These are phyloP conservation scores for Samsoniella hepiali DNA, from an alignment of 2,329 filamentous ascomycete genomes.

Conservation along the genomic window DNA sequence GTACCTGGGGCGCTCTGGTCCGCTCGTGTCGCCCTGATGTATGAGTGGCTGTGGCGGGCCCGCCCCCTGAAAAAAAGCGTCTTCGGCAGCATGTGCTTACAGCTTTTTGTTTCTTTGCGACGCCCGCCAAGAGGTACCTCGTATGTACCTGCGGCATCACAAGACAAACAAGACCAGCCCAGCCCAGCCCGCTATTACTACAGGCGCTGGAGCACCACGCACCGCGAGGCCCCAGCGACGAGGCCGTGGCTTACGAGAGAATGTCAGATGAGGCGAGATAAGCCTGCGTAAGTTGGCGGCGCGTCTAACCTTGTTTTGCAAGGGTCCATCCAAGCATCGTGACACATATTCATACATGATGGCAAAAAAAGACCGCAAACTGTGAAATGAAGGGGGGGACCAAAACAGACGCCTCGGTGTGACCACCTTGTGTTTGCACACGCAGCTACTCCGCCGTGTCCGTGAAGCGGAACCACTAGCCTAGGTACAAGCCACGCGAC, in stretches of 20 bases:
- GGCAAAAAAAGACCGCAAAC: neutral
- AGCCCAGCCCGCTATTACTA: slow-evolving; percentile 14
- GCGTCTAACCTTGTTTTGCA: neutral
- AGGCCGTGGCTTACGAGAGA: slow-evolving; percentile 16
- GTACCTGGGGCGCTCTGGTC: neutral
- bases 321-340: neutral
- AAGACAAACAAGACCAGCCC: neutral
- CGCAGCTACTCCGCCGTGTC: neutral
- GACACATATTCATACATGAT: neutral
- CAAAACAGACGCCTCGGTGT: neutral
- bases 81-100: slow-evolving; percentile 3
- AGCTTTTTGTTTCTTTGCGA: neutral
- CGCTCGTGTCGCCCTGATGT: neutral
- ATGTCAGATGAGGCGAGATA: slow-evolving; percentile 12
- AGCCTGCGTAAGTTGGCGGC: slow-evolving; percentile 14
- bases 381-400: neutral
- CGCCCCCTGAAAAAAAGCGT: neutral
- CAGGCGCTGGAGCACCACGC: slow-evolving; percentile 9
- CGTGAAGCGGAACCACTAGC: neutral
- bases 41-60: neutral
- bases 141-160: slow-evolving; percentile 2
- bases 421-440: neutral
- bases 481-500: slow-evolving; percentile 2
- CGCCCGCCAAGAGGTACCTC: slow-evolving; percentile 1
- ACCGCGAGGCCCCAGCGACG: neutral